Conservation (phyloP, 1,284 basidiomycete genomes). For the Trichosporon inkin region DNA sequence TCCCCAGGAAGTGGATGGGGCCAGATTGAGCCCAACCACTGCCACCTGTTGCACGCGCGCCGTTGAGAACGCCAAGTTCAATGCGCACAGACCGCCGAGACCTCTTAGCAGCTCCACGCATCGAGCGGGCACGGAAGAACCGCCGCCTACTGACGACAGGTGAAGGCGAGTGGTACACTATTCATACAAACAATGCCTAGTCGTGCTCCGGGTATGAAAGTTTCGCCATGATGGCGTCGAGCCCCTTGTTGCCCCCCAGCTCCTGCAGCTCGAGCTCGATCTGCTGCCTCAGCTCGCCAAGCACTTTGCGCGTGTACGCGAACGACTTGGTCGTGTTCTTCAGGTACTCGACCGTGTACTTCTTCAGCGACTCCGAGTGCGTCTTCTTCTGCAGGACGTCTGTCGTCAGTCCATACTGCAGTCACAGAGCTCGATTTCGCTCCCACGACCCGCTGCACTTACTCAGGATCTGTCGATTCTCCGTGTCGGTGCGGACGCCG, state of each 20-base stretch:
- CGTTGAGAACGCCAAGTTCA: too few species aligned
- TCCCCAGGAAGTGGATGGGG: too few species aligned
- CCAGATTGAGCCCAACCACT: too few species aligned
- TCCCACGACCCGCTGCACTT: conserved; percentile 39
- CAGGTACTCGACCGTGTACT: conserved; percentile 73
- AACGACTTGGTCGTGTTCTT: conserved; percentile 67
- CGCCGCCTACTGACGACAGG: too few species aligned
- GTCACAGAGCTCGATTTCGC: neutral
- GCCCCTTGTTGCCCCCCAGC: conserved; percentile 42
- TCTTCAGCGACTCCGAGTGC: conserved; percentile 69
- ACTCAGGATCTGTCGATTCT: conserved; percentile 78
- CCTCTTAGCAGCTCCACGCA: too few species aligned
- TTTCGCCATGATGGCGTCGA: conserved; percentile 40
- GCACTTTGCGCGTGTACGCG: conserved; percentile 61
- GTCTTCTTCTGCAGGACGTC: conserved; percentile 86
- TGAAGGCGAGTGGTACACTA: neutral
- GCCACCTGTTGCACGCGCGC: too few species aligned
- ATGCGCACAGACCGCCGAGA: too few species aligned
- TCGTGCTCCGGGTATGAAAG: conserved; percentile 18
- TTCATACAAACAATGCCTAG: neutral
- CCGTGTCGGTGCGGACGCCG: conserved; percentile 68
- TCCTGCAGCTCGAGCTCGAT: conserved; percentile 42
- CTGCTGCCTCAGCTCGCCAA: conserved; percentile 45
- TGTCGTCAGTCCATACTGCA: conserved; percentile 47
- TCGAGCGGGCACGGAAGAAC: too few species aligned